Percentiles rank a stretch among this genome's conserved stretches.
These are phyloP conservation scores for Akanthomyces lecanii DNA, from an alignment of 2,329 filamentous ascomycete species.

Conservation along the genomic window DNA sequence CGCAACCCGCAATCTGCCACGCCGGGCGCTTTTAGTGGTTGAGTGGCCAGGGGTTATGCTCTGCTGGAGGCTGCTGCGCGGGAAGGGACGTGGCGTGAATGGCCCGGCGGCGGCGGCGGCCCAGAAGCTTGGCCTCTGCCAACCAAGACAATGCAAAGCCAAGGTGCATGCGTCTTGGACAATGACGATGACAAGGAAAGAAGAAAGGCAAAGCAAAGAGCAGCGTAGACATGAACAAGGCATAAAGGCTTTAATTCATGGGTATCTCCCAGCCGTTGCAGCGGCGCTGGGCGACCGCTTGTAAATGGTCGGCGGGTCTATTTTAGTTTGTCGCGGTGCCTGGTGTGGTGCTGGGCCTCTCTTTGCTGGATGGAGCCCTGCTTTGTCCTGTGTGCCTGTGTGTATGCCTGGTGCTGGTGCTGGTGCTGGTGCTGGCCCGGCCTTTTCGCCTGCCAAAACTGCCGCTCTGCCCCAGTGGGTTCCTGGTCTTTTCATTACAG, in stretches of 20 bases:
- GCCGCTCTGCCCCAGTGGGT: background rate
- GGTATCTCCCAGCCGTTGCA: background rate
- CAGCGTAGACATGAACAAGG: background rate
- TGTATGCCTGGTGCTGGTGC: too few species aligned
- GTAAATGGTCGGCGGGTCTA: background rate
- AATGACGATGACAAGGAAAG: background rate
- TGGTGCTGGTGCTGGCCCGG: background rate
- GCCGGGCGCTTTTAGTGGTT: background rate
- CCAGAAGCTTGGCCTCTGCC: too few species aligned
- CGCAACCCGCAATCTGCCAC: slow-evolving; percentile 6
- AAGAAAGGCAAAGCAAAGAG: background rate
- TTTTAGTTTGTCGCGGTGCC: too few species aligned
- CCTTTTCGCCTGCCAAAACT: background rate
- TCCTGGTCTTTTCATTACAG: background rate
- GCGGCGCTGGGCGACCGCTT: background rate
- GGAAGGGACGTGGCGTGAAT: background rate
- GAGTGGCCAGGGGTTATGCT: background rate
- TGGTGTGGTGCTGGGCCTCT: too few species aligned
- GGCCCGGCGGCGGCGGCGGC: too few species aligned
- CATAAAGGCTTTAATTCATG: too few species aligned
- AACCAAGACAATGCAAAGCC: too few species aligned
- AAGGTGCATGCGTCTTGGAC: too few species aligned
- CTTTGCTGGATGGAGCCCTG: background rate
- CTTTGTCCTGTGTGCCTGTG: too few species aligned
- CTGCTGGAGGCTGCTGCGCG: background rate